These are phyloP conservation scores for Claviceps capensis DNA, from an alignment of 2,329 filamentous ascomycete genomes.

Conservation along the genomic window DNA sequence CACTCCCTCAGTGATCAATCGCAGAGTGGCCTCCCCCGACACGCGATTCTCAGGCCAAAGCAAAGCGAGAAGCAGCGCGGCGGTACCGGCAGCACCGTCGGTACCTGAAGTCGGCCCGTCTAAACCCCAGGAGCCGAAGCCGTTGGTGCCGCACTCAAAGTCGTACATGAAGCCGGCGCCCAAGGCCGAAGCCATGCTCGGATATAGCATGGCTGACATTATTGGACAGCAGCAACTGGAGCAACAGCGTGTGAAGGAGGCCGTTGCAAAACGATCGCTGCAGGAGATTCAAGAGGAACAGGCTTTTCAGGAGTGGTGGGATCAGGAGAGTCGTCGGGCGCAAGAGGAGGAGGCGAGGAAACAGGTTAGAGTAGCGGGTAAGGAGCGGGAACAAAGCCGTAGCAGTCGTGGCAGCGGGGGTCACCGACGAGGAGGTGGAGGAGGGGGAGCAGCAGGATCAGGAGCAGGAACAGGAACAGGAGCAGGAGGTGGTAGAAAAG, in stretches of 20 bases:
- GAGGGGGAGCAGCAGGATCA: constrained; percentile 8
- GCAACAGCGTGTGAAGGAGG: constrained; percentile 69
- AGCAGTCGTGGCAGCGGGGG: constrained; percentile 12
- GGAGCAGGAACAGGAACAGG: constrained; percentile 9
- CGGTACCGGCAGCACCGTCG: constrained; percentile 8
- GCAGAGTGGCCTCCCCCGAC: constrained; percentile 45
- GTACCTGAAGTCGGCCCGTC: constrained; percentile 14
- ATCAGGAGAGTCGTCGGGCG: constrained; percentile 63
- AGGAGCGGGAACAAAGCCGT: constrained; percentile 19
- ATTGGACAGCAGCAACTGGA: constrained; percentile 76
- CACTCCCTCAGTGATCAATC: constrained; percentile 23
- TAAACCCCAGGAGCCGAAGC: constrained; percentile 20
- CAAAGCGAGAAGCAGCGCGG: constrained; percentile 18
- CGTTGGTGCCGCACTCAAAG: constrained; percentile 45
- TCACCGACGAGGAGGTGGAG: constrained; percentile 13
- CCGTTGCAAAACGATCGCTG: constrained; percentile 73
- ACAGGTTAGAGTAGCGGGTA: constrained; percentile 20
- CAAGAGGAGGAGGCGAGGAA: constrained; percentile 45
- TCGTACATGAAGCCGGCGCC: constrained; percentile 43
- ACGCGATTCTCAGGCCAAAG: constrained; percentile 48
- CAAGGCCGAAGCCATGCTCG: constrained; percentile 48
- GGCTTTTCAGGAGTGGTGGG: constrained; percentile 95
- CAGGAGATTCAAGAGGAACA: constrained; percentile 96
- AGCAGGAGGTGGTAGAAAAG: too few relatives aligned
- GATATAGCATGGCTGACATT: constrained; percentile 75